Conservation (phyloP, 495 filamentous ascomycete species). For the Penicillium atrosanguineum region DNA sequence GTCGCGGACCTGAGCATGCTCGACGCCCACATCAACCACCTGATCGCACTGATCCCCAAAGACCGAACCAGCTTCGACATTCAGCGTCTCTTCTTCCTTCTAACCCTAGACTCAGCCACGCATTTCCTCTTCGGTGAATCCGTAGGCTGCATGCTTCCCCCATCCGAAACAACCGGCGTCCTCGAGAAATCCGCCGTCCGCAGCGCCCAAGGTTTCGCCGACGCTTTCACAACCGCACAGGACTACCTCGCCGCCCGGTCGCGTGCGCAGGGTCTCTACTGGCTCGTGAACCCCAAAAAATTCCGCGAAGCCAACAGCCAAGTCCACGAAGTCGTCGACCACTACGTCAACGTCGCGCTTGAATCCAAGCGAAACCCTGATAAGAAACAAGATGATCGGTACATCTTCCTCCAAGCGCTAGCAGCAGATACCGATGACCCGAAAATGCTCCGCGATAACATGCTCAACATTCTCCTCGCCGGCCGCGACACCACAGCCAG, state of each 20-base stretch:
- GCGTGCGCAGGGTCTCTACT: constrained; percentile 35
- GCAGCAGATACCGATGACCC: constrained; percentile 57
- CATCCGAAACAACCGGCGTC: constrained; percentile 18
- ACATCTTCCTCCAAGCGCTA: constrained; percentile 64
- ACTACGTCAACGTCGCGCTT: constrained; percentile 46
- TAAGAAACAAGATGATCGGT: constrained; percentile 36
- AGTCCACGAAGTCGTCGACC: constrained; percentile 48
- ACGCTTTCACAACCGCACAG: constrained; percentile 45
- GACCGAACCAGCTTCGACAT: constrained; percentile 57
- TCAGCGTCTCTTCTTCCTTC: constrained; percentile 54
- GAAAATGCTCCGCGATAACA: constrained; percentile 57
- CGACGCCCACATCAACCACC: constrained; percentile 54
- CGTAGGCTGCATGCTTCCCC: constrained; percentile 37
- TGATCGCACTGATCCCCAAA: constrained; percentile 48
- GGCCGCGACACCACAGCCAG: constrained; percentile 68
- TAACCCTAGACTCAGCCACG: constrained; percentile 66
- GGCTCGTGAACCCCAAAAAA: constrained; percentile 36
- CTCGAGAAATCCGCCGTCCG: constrained; percentile 33
- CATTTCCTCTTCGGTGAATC: constrained; percentile 66
- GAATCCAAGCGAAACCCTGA: constrained; percentile 30
- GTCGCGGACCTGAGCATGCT: constrained; percentile 49
- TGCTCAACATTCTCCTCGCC: constrained; percentile 64
- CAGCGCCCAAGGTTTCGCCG: constrained; percentile 41
- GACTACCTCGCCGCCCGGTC: constrained; percentile 33
- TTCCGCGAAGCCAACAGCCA: constrained; percentile 37